Evolutionary conservation across 768 basidiomycete genomes (phyloP).

Genomic region (Phylloporus sp.): DNA sequence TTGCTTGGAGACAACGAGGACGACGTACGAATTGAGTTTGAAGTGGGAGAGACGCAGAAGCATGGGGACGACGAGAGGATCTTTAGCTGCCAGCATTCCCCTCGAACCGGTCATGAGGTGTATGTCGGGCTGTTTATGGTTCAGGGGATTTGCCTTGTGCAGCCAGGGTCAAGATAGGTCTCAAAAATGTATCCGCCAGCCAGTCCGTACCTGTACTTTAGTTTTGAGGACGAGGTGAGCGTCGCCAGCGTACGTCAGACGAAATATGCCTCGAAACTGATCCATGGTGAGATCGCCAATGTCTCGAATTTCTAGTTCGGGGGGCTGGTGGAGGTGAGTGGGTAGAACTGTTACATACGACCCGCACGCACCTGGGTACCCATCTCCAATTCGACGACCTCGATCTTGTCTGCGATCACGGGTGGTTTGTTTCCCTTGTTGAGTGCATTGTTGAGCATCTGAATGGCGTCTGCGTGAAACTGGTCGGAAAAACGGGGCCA

Average conservation of each 20-base stretch:
- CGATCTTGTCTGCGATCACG: constrained; percentile 94
- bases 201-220: constrained; percentile 74
- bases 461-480: constrained; percentile 93
- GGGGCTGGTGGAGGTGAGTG: constrained; percentile 56
- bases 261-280: constrained; percentile 95
- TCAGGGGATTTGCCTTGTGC: constrained; percentile 85
- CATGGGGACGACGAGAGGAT: constrained; percentile 97
- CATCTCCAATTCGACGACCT: constrained; percentile 99
- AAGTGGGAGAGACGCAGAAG: constrained; percentile 94
- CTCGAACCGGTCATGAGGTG: constrained; percentile 77
- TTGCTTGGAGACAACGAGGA: constrained; percentile 94
- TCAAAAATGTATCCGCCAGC: background rate
- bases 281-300: constrained; percentile 95
- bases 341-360: background rate
- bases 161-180: constrained; percentile 4
- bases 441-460: constrained; percentile 94
- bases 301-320: constrained; percentile 94
- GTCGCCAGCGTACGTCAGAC: constrained; percentile 91
- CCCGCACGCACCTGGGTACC: constrained; percentile 74
- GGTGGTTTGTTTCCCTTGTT: constrained; percentile 98
- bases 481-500: constrained; percentile 97
- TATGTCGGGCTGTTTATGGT: constrained; percentile 87
- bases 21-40: constrained; percentile 90
- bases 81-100: constrained; percentile 90
- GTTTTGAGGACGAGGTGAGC: constrained; percentile 83